Percentiles rank a stretch among this genome's conserved stretches.
These are phyloP conservation scores for Thelonectria discophora DNA, from an alignment of 2,329 filamentous ascomycete genomes.

Conservation along the genomic window DNA sequence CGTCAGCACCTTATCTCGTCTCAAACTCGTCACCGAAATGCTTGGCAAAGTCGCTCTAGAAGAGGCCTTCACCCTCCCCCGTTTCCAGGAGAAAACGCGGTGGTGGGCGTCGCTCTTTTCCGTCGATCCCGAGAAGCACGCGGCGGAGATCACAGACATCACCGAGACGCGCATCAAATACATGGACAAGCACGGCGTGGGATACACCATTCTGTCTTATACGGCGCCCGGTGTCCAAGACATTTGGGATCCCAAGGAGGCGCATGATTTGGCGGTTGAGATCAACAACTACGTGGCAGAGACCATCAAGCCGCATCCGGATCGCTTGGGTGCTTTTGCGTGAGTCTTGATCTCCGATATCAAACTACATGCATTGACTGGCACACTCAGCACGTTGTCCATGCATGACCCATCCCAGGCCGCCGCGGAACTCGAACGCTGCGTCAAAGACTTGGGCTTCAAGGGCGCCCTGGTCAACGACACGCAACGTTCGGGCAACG, in stretches of 20 bases:
- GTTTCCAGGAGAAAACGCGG: constrained; percentile 64
- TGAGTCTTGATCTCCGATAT: constrained; percentile 30
- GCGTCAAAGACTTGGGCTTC: constrained; percentile 67
- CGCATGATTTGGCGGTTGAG: constrained; percentile 53
- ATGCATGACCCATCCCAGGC: constrained; percentile 64
- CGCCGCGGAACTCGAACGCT: constrained; percentile 59
- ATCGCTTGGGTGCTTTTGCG: constrained; percentile 59
- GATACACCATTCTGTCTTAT: constrained; percentile 58
- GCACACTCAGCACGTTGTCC: constrained; percentile 50
- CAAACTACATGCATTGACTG: neutral
- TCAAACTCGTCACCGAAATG: constrained; percentile 50
- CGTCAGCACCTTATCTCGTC: neutral
- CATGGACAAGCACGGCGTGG: constrained; percentile 57
- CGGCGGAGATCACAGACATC: constrained; percentile 60
- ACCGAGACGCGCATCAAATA: constrained; percentile 53
- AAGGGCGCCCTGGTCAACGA: constrained; percentile 70
- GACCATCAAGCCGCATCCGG: constrained; percentile 49
- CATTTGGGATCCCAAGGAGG: constrained; percentile 52
- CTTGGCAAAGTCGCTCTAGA: constrained; percentile 69
- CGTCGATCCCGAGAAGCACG: constrained; percentile 66
- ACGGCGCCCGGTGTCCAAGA: constrained; percentile 60
- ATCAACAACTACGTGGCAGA: constrained; percentile 54
- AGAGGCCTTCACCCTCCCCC: constrained; percentile 68
- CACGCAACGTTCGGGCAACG: constrained; percentile 64
- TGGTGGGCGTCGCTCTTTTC: constrained; percentile 71